Percentiles rank a stretch among this genome's conserved stretches.
These are phyloP conservation scores for Sclerotinia spermophila DNA, from an alignment of 2,329 filamentous ascomycete species.

Conservation along the genomic window DNA sequence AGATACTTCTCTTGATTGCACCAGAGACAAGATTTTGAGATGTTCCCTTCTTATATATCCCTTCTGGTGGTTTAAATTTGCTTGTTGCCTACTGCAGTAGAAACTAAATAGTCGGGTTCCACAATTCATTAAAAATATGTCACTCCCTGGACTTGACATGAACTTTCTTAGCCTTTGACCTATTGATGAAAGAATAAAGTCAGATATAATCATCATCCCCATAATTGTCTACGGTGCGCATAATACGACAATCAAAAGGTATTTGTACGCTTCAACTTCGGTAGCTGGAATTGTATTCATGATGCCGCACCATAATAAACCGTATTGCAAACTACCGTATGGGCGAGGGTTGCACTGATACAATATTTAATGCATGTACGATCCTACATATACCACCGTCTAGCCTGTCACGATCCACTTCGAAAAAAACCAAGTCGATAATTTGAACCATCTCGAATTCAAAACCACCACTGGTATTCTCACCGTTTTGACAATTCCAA, in stretches of 20 bases:
- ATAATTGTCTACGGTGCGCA: not conserved
- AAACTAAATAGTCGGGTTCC: not conserved
- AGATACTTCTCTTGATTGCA: not conserved
- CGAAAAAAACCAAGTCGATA: not conserved
- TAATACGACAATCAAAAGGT: not conserved
- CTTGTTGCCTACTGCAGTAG: not conserved
- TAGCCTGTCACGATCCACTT: not conserved
- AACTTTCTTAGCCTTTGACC: not conserved
- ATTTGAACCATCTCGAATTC: not conserved
- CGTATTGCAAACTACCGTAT: not conserved
- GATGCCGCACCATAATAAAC: not conserved
- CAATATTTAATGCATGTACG: not conserved
- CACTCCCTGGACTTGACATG: not conserved
- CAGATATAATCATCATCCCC: not conserved
- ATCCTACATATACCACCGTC: not conserved
- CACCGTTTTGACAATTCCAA: not conserved
- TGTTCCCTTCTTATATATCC: not conserved
- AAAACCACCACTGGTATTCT: too few relatives aligned
- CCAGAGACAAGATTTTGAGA: not conserved
- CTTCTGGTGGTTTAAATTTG: accelerated
- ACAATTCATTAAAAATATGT: not conserved
- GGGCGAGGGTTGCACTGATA: not conserved
- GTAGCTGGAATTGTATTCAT: not conserved
- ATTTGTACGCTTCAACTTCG: not conserved
- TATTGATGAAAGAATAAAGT: not conserved